These are phyloP conservation scores for Lineolata rhizophorae DNA, from an alignment of 495 filamentous ascomycete genomes.

Conservation along the genomic window DNA sequence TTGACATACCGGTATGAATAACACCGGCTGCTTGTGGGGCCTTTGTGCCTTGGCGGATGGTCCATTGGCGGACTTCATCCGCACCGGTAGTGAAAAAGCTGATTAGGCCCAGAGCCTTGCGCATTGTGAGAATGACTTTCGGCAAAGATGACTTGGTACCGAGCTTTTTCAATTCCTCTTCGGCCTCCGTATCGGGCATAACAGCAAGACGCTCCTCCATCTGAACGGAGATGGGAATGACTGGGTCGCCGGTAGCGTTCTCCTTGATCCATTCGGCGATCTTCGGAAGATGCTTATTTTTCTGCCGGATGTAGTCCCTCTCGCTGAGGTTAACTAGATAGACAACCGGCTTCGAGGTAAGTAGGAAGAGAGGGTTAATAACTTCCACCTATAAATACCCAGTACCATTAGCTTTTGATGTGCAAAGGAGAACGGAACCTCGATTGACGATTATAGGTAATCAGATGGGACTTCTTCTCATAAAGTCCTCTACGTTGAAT, in stretches of 20 bases:
- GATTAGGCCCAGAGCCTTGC: slow-evolving; percentile 65
- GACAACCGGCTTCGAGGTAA: slow-evolving; percentile 92
- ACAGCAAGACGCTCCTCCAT: slow-evolving; percentile 83
- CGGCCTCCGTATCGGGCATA: slow-evolving; percentile 57
- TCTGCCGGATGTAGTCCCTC: slow-evolving; percentile 93
- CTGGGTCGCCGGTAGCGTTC: slow-evolving; percentile 64
- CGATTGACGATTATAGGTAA: slow-evolving; percentile 3
- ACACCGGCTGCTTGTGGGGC: slow-evolving; percentile 93
- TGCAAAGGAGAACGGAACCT: background rate
- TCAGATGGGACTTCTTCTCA: slow-evolving; percentile 64
- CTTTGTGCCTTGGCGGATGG: slow-evolving; percentile 87
- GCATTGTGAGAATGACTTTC: slow-evolving; percentile 89
- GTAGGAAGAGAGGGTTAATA: slow-evolving; percentile 89
- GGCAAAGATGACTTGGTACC: slow-evolving; percentile 74
- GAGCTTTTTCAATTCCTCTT: slow-evolving; percentile 74
- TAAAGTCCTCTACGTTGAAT: slow-evolving; percentile 46
- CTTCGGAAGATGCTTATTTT: slow-evolving; percentile 95
- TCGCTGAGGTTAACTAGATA: slow-evolving; percentile 95
- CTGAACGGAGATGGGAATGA: slow-evolving; percentile 77
- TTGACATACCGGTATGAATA: slow-evolving; percentile 46
- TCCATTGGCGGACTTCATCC: slow-evolving; percentile 98
- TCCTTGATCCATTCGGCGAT: slow-evolving; percentile 87
- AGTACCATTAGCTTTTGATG: background rate
- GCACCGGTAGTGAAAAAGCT: slow-evolving; percentile 95
- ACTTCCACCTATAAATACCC: slow-evolving; percentile 52